These are phyloP conservation scores for Pichia rugopelliculosa DNA, from an alignment of 805 yeast genomes.

Conservation along the genomic window DNA sequence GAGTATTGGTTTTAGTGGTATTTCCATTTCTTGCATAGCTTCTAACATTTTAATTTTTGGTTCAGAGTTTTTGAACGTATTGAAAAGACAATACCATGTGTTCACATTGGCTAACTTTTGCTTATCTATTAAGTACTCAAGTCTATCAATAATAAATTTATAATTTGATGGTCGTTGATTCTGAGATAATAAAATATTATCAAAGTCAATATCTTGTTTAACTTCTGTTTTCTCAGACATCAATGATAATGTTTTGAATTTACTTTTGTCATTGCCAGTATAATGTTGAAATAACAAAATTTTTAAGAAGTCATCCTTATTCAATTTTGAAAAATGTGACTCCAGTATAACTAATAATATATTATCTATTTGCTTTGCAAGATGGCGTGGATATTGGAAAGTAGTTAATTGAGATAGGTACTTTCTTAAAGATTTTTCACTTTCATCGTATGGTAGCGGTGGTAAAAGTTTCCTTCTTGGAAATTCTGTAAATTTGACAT, in stretches of 20 bases:
- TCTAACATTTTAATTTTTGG: slow-evolving; percentile 17
- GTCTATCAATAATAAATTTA: slow-evolving; percentile 13
- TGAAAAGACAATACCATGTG: slow-evolving; percentile 25
- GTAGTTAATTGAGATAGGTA: slow-evolving; percentile 17
- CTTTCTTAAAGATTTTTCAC: slow-evolving; percentile 9
- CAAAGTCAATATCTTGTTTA: slow-evolving; percentile 23
- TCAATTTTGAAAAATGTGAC: slow-evolving; percentile 12
- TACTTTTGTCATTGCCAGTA: slow-evolving; percentile 13
- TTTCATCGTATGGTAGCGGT: slow-evolving; percentile 8
- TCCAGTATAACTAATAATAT: slow-evolving; percentile 12
- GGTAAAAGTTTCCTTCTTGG: slow-evolving; percentile 16
- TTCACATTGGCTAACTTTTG: slow-evolving; percentile 17
- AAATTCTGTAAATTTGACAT: slow-evolving; percentile 17
- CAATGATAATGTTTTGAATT: slow-evolving; percentile 14
- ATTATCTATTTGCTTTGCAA: slow-evolving; percentile 11
- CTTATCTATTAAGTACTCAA: slow-evolving; percentile 13
- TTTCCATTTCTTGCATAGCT: slow-evolving; percentile 18
- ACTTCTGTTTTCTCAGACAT: slow-evolving; percentile 18
- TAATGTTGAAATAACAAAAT: slow-evolving; percentile 18
- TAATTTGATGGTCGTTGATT: slow-evolving; percentile 14
- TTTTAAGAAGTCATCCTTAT: slow-evolving; percentile 16
- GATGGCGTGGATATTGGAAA: slow-evolving; percentile 13
- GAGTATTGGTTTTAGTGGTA: slow-evolving; percentile 20
- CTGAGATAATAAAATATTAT: slow-evolving; percentile 20
- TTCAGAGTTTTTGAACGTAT: slow-evolving; percentile 14